phyloP scores from a whole-genome alignment of 805 yeast genomes.

The Yueomyces sinensis region DNA sequence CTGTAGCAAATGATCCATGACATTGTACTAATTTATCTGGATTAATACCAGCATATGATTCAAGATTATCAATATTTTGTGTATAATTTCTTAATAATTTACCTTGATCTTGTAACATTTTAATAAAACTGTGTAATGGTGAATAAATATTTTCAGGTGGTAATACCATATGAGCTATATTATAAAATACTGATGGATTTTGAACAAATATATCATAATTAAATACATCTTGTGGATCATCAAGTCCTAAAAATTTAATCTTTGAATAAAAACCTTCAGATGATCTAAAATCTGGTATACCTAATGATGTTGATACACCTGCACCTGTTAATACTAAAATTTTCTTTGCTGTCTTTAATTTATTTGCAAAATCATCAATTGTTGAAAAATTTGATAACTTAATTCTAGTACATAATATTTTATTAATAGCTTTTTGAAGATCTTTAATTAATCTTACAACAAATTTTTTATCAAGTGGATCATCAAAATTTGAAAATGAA shows the following conservation, averaged over 20 bases:
- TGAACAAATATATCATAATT: slow-evolving; percentile 55
- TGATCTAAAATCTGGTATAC: slow-evolving; percentile 88
- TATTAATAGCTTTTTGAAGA: slow-evolving; percentile 51
- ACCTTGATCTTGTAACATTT: slow-evolving; percentile 56
- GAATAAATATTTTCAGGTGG: slow-evolving; percentile 60
- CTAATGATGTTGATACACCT: slow-evolving; percentile 80
- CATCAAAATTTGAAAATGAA: slow-evolving; percentile 16
- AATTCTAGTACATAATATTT: slow-evolving; percentile 43
- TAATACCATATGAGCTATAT: slow-evolving; percentile 73
- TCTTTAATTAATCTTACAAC: slow-evolving; percentile 35
- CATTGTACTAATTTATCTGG: slow-evolving; percentile 68
- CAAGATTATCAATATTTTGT: slow-evolving; percentile 82
- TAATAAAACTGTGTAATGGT: slow-evolving; percentile 73
- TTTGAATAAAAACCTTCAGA: slow-evolving; percentile 72
- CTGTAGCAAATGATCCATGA: slow-evolving; percentile 85
- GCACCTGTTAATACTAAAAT: slow-evolving; percentile 81
- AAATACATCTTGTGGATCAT: slow-evolving; percentile 87
- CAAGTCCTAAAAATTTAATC: slow-evolving; percentile 52
- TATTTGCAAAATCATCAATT: slow-evolving; percentile 42
- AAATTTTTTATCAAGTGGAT: slow-evolving; percentile 31
- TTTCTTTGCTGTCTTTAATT: slow-evolving; percentile 41
- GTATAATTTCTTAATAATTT: slow-evolving; percentile 77
- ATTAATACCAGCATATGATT: slow-evolving; percentile 63
- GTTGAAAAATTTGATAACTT: slow-evolving; percentile 41
- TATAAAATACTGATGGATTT: slow-evolving; percentile 71